A percentile compares a stretch with the other conserved stretches of the same genome.
Conservation (phyloP, 805 yeast species). For the Kodamaea hsintzibuensis region DNA sequence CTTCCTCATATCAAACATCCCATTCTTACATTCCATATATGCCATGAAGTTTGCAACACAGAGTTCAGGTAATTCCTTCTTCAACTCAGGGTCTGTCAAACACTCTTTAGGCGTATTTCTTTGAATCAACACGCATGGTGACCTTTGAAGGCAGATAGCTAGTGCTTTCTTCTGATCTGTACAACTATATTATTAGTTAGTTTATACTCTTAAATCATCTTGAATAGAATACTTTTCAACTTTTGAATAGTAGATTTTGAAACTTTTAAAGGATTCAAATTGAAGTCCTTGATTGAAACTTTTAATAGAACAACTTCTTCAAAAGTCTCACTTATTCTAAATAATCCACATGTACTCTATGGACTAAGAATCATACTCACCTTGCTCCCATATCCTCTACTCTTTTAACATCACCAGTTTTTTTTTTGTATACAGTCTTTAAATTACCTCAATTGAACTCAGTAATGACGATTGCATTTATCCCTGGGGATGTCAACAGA, state of each 20-base stretch:
- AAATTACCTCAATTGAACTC: not conserved
- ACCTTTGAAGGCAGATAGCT: constrained; percentile 91
- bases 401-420: constrained; percentile 1
- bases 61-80: constrained; percentile 78
- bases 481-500: constrained; percentile 83
- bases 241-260: not conserved
- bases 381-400: constrained; percentile 8
- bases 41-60: constrained; percentile 84
- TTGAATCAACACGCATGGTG: constrained; percentile 92
- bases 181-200: constrained; percentile 53
- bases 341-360: not conserved
- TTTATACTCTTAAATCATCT: no score
- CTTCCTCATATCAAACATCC: constrained; percentile 87
- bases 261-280: no score
- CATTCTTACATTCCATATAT: constrained; percentile 87
- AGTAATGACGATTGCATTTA: constrained; percentile 62
- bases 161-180: constrained; percentile 93
- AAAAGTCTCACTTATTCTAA: not conserved
- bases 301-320: not conserved
- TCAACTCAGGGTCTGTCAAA: constrained; percentile 73
- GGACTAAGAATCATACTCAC: not conserved
- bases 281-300: no score
- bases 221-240: no score
- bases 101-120: constrained; percentile 90
- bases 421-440: constrained; percentile 1